phyloP scores from a whole-genome alignment of 2,329 filamentous ascomycete species.

The Botrytis deweyae region DNA sequence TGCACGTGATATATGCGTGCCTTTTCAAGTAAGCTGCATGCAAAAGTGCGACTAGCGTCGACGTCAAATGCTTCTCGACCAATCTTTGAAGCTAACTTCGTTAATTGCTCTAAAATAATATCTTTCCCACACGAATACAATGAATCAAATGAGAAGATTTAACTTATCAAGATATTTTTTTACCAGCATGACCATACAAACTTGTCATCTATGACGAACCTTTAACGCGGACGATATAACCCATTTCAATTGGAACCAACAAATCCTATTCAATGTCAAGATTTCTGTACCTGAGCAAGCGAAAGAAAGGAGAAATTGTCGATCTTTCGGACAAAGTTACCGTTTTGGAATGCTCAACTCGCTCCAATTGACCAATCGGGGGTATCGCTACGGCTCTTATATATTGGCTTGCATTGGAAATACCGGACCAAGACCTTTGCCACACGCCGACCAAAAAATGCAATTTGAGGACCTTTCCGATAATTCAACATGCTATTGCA shows the following conservation, averaged over 20 bases:
- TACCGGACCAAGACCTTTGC: not conserved
- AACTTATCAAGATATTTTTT: not conserved
- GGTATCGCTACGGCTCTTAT: not conserved
- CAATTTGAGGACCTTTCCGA: not conserved
- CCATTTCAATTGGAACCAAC: not conserved
- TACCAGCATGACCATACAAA: not conserved
- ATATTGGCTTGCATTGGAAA: not conserved
- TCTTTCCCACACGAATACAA: not conserved
- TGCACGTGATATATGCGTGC: not conserved
- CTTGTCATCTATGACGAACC: slow-evolving; percentile 1
- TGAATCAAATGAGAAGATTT: not conserved
- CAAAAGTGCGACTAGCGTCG: not conserved
- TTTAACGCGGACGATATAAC: not conserved
- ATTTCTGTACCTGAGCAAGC: not conserved
- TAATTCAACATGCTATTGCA: not conserved
- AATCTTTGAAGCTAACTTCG: not conserved
- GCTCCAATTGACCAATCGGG: not conserved
- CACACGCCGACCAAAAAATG: not conserved
- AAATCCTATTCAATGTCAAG: not conserved
- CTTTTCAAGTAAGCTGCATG: not conserved
- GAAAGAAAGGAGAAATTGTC: not conserved
- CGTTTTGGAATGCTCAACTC: not conserved
- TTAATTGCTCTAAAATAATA: too few species aligned
- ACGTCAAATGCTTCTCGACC: not conserved
- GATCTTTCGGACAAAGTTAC: slow-evolving; percentile 2